A percentile compares a stretch with the other conserved stretches of the same genome.
Evolutionary conservation across 257 asterid genomes (phyloP).

Genomic region (Plectranthus barbatus): DNA sequence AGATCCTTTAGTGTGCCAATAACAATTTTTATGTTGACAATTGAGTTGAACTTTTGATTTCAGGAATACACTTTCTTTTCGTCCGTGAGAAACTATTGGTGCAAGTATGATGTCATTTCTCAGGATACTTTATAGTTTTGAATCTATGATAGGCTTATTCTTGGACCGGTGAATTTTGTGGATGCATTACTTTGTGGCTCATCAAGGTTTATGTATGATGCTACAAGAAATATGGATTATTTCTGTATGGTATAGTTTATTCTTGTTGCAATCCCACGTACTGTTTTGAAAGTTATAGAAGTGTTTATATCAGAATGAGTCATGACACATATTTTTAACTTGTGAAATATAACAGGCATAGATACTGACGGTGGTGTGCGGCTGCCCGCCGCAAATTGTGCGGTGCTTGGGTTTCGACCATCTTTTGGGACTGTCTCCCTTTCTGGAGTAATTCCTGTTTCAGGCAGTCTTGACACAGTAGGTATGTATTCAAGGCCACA

Average conservation of each 20-base stretch:
- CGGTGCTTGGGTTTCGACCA: conserved; percentile 83
- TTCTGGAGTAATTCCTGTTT: conserved; percentile 67
- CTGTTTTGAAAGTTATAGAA: background rate
- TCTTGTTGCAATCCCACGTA: background rate
- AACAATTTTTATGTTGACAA: background rate
- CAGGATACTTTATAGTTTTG: background rate
- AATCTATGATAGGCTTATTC: background rate
- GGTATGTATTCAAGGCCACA: conserved; percentile 41
- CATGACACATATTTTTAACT: conserved; percentile 10
- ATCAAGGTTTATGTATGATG: background rate
- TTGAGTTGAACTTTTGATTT: background rate
- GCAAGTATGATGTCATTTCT: conserved; percentile 1
- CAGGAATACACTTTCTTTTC: background rate
- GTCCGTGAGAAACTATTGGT: background rate
- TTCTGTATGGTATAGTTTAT: background rate
- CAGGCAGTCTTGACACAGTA: conserved; percentile 82
- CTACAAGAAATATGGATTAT: background rate
- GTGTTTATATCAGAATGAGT: background rate
- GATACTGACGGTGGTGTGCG: conserved; percentile 97
- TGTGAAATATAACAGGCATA: conserved; percentile 47
- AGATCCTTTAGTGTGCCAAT: background rate
- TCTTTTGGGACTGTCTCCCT: conserved; percentile 74
- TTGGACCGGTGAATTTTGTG: background rate
- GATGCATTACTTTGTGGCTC: background rate
- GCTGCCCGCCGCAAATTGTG: conserved; percentile 91